Percentiles rank a stretch among this genome's conserved stretches.
phyloP scores from a whole-genome alignment of 805 yeast genomes.

The Saccharomyces mikatae region DNA sequence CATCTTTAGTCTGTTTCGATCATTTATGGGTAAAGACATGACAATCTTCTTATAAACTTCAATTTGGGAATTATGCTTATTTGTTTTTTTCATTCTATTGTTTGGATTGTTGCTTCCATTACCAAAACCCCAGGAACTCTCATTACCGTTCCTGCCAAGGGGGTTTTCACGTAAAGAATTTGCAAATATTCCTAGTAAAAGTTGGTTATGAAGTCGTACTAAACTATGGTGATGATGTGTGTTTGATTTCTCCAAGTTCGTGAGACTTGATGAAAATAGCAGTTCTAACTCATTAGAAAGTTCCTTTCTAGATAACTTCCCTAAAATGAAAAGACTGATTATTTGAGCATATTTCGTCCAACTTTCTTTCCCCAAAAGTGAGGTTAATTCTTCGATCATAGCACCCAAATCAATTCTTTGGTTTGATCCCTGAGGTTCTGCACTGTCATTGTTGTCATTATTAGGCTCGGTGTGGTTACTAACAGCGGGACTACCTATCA shows the following conservation, averaged over 20 bases:
- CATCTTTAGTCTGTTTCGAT: conserved; percentile 73
- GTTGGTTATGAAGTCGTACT: conserved; percentile 62
- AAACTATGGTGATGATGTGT: conserved; percentile 10
- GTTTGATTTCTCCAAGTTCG: neutral
- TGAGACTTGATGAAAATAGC: conserved; percentile 32
- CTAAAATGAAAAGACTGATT: conserved; percentile 66
- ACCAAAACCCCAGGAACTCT: conserved; percentile 46
- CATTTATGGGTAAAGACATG: conserved; percentile 76
- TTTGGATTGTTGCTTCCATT: conserved; percentile 37
- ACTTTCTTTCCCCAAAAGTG: conserved; percentile 53
- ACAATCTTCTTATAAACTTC: conserved; percentile 79
- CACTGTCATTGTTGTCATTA: neutral
- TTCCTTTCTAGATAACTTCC: conserved; percentile 72
- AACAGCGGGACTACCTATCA: neutral
- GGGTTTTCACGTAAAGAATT: conserved; percentile 78
- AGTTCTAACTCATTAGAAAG: conserved; percentile 50
- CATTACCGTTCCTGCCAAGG: conserved; percentile 55
- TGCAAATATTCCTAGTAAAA: conserved; percentile 72
- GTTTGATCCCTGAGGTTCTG: conserved; percentile 3
- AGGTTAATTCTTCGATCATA: conserved; percentile 66
- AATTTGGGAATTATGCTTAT: conserved; percentile 56
- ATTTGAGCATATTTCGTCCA: conserved; percentile 86
- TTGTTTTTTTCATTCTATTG: conserved; percentile 35
- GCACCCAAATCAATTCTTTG: conserved; percentile 52
- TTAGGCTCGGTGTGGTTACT: neutral